Conservation (phyloP, 306 rosid genomes). For the Casuarina glauca region DNA sequence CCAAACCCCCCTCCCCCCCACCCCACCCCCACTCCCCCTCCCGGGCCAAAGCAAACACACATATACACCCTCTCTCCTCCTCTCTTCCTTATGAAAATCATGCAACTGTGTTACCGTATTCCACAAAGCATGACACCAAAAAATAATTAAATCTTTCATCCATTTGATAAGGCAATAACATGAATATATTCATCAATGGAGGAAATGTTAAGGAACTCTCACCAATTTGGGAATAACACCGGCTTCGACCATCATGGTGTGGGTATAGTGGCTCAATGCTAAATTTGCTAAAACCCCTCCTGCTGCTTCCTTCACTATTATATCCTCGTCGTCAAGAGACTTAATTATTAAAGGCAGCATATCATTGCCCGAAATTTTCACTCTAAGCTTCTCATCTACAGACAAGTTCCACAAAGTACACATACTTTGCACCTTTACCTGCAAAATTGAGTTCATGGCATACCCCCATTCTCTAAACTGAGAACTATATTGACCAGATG, state of each 20-base stretch:
- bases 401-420: constrained; percentile 79
- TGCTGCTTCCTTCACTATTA: constrained; percentile 77
- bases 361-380: constrained; percentile 54
- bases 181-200: constrained; percentile 13
- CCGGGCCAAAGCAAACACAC: too few species aligned
- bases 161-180: constrained; percentile 8
- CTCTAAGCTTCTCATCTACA: constrained; percentile 70
- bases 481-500: constrained; percentile 13
- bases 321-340: constrained; percentile 71
- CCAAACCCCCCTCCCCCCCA: too few species aligned
- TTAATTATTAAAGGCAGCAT: constrained; percentile 56
- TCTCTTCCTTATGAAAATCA: neutral
- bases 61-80: too few species aligned
- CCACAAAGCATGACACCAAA: constrained; percentile 13
- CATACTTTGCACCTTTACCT: constrained; percentile 87
- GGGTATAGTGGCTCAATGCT: constrained; percentile 62
- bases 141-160: constrained; percentile 14
- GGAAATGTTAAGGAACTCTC: constrained; percentile 37
- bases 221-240: constrained; percentile 87
- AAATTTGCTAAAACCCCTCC: constrained; percentile 83
- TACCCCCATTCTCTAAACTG: constrained; percentile 37
- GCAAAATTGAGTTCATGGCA: constrained; percentile 30
- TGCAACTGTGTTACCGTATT: neutral
- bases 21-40: too few species aligned
- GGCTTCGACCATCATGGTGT: constrained; percentile 69